A percentile compares a stretch with the other conserved stretches of the same genome.
phyloP scores from a whole-genome alignment of 2,329 filamentous ascomycete species.

The Penicillium sp. region DNA sequence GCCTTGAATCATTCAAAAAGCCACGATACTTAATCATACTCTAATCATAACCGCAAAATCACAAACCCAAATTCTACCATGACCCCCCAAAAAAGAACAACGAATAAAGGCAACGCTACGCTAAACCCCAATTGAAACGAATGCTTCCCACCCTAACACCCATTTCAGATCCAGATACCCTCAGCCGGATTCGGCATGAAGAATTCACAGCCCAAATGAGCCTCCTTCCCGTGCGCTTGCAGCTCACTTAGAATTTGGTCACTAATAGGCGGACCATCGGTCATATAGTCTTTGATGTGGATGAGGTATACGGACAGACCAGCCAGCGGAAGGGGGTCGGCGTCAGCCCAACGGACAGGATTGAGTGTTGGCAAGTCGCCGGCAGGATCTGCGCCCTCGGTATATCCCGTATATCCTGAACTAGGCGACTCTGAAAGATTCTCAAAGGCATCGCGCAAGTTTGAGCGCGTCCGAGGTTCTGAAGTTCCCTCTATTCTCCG shows the following conservation, averaged over 20 bases:
- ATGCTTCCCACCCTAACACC: background rate
- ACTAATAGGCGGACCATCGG: constrained; percentile 61
- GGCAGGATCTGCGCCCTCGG: background rate
- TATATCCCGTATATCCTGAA: background rate
- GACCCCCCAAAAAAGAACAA: constrained; percentile 1
- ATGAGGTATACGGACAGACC: constrained; percentile 83
- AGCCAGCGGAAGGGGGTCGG: constrained; percentile 51
- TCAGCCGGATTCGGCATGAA: constrained; percentile 65
- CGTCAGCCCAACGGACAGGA: constrained; percentile 14
- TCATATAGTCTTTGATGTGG: constrained; percentile 83
- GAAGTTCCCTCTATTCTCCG: background rate
- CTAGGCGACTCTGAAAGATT: background rate
- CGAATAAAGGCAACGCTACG: background rate
- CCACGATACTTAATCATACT: too few species aligned
- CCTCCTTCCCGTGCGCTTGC: constrained; percentile 59
- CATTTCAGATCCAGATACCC: constrained; percentile 41
- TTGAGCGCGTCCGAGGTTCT: background rate
- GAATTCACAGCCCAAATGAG: constrained; percentile 73
- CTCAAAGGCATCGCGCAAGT: background rate
- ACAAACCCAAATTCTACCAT: background rate
- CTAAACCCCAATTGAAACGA: background rate
- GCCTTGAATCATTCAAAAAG: too few species aligned
- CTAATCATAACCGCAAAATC: background rate
- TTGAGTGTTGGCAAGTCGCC: constrained; percentile 13
- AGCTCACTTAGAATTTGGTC: constrained; percentile 69